Base-by-base conservation (phyloP, 331 rosid species). In the Quercus lobata region DNA sequence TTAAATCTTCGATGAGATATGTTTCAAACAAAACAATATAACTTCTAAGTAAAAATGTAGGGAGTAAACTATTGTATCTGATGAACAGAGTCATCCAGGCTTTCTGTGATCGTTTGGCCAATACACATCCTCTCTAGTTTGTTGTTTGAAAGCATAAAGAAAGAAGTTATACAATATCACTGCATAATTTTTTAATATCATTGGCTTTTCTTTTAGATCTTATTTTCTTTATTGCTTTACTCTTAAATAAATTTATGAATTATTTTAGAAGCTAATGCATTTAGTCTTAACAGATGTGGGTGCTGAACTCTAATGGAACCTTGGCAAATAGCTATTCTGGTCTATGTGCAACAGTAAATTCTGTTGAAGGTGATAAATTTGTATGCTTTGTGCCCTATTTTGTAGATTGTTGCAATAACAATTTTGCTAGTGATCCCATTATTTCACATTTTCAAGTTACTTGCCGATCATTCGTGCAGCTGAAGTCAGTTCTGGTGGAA, bases 301-400 rank as follows among this genome's bases (percentile, higher is more conserved):
- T 93, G 71, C 79, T 89, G 79, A 87, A 86, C 81, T 60, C 72
- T 10, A 91, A 96, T 56, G 97, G 98, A 57, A 91, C 98, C 71
- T 72, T 96, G 83, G 89, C 78, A 75, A 96, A 93, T 82, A 89
- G 91, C 74, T 89, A 96, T 83, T 91, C 98, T 0, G 90, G 99
- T 55, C 89, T 87, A 9, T 96, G 99, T 78, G 98, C 97, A 46
- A 88, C 91, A 27, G 77, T 89, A 62, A 81, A 86, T 69, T 29
- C 87, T 53, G 53, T 66, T n/a, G 61, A 82, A 93, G 98, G 94
- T 91, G 79, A 81, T 37, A 75, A 24, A 69, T 81, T 57, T 24
- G 32, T 78, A 21, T 49, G 10, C 41, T 29, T 46, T 16, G 55
- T 57, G 35, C 78, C 66, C 55, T 69, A 71, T 25, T 60, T 62